Evolutionary conservation across 768 basidiomycete species (phyloP).

Genomic region (Sutorius australiensis): DNA sequence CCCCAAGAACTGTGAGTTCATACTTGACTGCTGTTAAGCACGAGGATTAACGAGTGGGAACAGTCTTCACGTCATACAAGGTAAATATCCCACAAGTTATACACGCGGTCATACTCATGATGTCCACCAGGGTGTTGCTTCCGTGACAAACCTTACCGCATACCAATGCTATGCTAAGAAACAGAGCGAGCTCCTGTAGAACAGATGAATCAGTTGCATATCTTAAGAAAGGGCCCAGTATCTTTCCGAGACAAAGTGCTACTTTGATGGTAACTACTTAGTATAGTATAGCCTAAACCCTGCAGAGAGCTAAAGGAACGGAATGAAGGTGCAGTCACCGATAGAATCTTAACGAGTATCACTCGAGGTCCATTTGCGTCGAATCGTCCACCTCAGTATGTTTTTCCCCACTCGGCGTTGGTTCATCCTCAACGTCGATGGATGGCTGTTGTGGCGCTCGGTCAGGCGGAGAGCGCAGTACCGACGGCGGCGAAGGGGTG

Average conservation of each 20-base stretch:
- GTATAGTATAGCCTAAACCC: not conserved
- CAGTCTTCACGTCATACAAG: conserved; percentile 20
- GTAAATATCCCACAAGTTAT: not conserved
- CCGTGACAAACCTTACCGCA: not conserved
- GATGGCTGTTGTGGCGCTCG: conserved; percentile 4
- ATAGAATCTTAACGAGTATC: not conserved
- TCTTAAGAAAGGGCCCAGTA: not conserved
- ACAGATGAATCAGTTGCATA: not conserved
- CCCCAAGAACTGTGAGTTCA: conserved; percentile 15
- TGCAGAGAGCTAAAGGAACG: conserved; percentile 6
- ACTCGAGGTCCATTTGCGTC: conserved; percentile 12
- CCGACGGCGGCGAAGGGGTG: conserved; percentile 27
- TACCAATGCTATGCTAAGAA: conserved; percentile 4
- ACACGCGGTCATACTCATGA: not conserved
- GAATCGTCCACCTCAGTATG: conserved; percentile 6
- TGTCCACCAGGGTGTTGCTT: conserved; percentile 4
- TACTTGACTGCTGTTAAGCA: not conserved
- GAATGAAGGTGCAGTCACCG: not conserved
- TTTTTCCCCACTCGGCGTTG: not conserved
- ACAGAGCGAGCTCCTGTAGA: conserved; percentile 1
- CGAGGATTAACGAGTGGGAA: not conserved
- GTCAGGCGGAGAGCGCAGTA: conserved; percentile 7
- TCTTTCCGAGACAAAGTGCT: not conserved
- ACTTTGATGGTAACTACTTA: conserved; percentile 1
- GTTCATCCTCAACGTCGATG: not conserved